A percentile compares a stretch with the other conserved stretches of the same genome.
Conservation (phyloP, 1,139 yeast genomes). For the Sugiyamaella grinbergsii region DNA sequence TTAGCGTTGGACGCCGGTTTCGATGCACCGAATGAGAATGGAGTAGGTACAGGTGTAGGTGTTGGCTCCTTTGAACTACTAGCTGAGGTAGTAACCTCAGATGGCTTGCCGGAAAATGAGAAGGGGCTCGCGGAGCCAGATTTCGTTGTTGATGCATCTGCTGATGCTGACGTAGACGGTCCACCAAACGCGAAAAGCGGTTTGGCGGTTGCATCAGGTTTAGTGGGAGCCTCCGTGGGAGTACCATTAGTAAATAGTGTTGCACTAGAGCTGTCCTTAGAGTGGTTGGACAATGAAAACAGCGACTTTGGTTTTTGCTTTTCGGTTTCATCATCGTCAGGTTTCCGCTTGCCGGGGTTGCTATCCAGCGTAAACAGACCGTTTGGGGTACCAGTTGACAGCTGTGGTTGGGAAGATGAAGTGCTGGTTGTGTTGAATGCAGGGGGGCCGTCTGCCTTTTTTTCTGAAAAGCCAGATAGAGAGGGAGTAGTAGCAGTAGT, state of each 20-base stretch:
- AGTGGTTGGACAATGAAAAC: too few species aligned
- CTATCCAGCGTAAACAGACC: background rate
- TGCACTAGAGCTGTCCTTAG: background rate
- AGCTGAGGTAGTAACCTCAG: background rate
- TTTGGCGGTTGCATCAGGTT: background rate
- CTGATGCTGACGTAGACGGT: too few species aligned
- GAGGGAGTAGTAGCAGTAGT: background rate
- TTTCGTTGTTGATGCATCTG: conserved; percentile 4
- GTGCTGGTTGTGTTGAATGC: background rate
- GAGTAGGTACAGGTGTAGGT: conserved; percentile 2
- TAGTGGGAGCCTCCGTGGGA: background rate
- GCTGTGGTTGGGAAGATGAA: background rate
- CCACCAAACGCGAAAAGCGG: conserved; percentile 14
- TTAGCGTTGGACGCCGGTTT: too few species aligned
- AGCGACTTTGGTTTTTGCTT: background rate
- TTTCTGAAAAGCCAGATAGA: background rate
- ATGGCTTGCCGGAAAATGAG: conserved; percentile 3
- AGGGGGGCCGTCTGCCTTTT: too few species aligned
- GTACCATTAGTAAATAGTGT: conserved; percentile 4
- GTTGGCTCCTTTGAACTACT: conserved; percentile 7
- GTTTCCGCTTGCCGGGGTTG: background rate
- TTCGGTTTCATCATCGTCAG: background rate
- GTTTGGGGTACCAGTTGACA: background rate
- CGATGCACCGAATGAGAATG: conserved; percentile 17
- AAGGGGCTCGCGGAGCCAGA: conserved; percentile 11